Evolutionary conservation across 306 rosid genomes (phyloP).

Genomic region (Rosa persica): DNA sequence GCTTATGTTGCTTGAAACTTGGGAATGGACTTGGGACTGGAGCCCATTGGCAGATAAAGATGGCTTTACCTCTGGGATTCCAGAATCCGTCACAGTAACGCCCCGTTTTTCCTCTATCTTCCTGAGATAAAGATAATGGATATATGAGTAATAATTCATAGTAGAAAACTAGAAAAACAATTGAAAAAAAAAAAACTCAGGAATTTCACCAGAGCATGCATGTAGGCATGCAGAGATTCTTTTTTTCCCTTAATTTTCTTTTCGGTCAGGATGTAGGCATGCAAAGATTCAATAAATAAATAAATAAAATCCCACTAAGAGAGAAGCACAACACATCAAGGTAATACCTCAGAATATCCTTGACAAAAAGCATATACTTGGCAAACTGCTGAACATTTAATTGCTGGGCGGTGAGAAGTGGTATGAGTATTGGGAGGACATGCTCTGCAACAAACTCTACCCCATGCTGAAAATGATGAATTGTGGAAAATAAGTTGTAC

Average conservation of each 20-base stretch:
- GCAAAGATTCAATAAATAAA: neutral
- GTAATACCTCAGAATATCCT: conserved; percentile 81
- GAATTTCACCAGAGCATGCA: conserved; percentile 14
- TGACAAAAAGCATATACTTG: conserved; percentile 96
- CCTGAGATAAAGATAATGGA: conserved; percentile 42
- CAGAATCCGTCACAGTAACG: conserved; percentile 75
- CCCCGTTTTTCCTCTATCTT: conserved; percentile 96
- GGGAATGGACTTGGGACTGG: conserved; percentile 50
- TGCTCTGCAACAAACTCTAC: conserved; percentile 94
- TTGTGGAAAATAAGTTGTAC: conserved; percentile 24
- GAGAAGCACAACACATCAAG: conserved; percentile 4
- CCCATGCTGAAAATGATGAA: conserved; percentile 69
- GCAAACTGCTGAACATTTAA: conserved; percentile 97
- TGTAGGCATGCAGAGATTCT: neutral
- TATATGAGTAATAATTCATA: conserved; percentile 12
- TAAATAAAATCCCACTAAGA: neutral
- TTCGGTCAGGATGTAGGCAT: neutral
- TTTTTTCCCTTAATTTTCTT: no score
- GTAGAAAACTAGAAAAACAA: neutral
- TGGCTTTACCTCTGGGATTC: conserved; percentile 62
- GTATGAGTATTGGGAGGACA: conserved; percentile 81
- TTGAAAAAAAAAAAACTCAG: neutral
- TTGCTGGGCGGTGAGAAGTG: conserved; percentile 89
- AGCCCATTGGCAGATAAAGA: conserved; percentile 53
- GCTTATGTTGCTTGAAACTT: conserved; percentile 40